Percentiles rank a stretch among this genome's conserved stretches.
phyloP scores from a whole-genome alignment of 768 basidiomycete genomes.

The Hysterangium stoloniferum region DNA sequence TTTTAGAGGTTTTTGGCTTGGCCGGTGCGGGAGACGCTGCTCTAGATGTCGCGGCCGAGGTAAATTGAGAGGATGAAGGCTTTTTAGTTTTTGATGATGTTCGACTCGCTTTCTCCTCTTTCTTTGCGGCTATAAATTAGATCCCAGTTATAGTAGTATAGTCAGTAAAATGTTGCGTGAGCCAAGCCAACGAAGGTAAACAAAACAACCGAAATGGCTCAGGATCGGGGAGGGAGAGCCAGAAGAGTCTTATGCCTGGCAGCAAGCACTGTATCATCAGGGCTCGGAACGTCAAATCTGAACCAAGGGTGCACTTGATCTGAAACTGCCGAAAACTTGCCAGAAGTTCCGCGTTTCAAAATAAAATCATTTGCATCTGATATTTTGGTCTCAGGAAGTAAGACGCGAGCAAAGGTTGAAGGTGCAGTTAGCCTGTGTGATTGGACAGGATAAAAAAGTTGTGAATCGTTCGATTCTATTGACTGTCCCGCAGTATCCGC shows the following conservation, averaged over 20 bases:
- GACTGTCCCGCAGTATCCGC: too few relatives aligned
- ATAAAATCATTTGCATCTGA: background rate
- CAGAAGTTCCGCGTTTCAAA: background rate
- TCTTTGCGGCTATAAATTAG: conserved; percentile 55
- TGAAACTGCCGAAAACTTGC: background rate
- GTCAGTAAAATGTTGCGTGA: background rate
- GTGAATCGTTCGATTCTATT: too few relatives aligned
- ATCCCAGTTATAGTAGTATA: background rate
- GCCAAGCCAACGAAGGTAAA: conserved; percentile 19
- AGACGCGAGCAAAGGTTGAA: conserved; percentile 13
- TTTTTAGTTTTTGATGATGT: conserved; percentile 45
- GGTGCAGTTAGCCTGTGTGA: conserved; percentile 27
- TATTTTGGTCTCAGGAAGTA: background rate
- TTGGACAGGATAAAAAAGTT: conserved; percentile 25
- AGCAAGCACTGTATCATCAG: conserved; percentile 81
- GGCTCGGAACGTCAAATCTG: conserved; percentile 78
- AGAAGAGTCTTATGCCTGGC: conserved; percentile 72
- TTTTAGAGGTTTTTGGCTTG: conserved; percentile 39
- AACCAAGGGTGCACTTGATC: conserved; percentile 28
- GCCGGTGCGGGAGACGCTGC: conserved; percentile 33
- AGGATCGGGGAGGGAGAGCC: conserved; percentile 12
- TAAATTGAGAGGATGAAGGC: conserved; percentile 26
- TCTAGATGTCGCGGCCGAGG: conserved; percentile 36
- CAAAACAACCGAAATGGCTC: conserved; percentile 13
- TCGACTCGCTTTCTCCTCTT: conserved; percentile 62